Percentiles rank a stretch among this genome's conserved stretches.
phyloP scores from a whole-genome alignment of 768 basidiomycete species.

The Podaxis sp. region DNA sequence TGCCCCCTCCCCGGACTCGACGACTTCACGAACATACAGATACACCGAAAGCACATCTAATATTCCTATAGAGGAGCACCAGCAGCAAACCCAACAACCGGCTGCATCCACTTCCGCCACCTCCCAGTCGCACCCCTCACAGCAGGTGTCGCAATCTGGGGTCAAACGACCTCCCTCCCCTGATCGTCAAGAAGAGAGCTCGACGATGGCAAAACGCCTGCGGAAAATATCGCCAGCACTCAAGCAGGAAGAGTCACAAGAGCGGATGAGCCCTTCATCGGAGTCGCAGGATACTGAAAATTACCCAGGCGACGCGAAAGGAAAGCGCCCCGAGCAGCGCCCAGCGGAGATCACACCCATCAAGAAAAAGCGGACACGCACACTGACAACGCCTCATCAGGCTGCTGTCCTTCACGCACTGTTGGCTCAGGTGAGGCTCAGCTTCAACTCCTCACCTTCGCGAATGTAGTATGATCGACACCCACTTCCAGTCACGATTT shows the following conservation, averaged over 20 bases:
- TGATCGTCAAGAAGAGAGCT: constrained; percentile 25
- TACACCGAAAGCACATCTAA: constrained; percentile 35
- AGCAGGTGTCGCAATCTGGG: constrained; percentile 14
- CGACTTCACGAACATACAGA: constrained; percentile 43
- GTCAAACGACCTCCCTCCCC: constrained; percentile 22
- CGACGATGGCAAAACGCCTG: constrained; percentile 46
- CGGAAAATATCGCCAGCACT: constrained; percentile 33
- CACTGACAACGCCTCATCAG: constrained; percentile 85
- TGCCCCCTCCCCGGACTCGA: constrained; percentile 30
- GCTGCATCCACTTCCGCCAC: constrained; percentile 22
- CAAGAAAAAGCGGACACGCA: constrained; percentile 83
- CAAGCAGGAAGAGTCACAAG: constrained; percentile 3
- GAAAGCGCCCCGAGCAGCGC: constrained; percentile 38
- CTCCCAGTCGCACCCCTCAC: constrained; percentile 27
- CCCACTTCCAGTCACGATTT: constrained; percentile 68
- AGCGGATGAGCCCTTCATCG: constrained; percentile 39
- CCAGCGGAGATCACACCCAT: constrained; percentile 42
- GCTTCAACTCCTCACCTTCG: background rate
- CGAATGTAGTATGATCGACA: background rate
- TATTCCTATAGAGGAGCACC: constrained; percentile 15
- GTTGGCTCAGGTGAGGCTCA: constrained; percentile 68
- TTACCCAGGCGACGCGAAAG: constrained; percentile 49
- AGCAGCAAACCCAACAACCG: constrained; percentile 1
- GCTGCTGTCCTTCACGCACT: constrained; percentile 85
- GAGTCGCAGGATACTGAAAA: constrained; percentile 62